These are phyloP conservation scores for Rauvolfia tetraphylla DNA, from an alignment of 257 asterid species.

Conservation along the genomic window DNA sequence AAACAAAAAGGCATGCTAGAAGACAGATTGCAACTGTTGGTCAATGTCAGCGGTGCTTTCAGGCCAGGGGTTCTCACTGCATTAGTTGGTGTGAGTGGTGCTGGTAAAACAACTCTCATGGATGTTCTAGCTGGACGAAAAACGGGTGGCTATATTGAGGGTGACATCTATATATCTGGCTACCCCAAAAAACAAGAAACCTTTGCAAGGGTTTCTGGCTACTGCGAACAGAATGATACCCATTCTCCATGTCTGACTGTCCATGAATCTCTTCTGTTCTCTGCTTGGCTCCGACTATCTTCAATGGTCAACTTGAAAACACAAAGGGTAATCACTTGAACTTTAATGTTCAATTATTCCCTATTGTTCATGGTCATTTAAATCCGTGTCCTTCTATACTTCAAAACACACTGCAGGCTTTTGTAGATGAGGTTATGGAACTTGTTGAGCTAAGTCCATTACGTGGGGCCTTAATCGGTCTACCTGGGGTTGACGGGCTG, in stretches of 20 bases:
- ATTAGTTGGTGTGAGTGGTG: slow-evolving; percentile 92
- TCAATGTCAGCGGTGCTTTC: slow-evolving; percentile 81
- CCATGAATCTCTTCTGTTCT: slow-evolving; percentile 76
- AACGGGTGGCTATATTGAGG: slow-evolving; percentile 86
- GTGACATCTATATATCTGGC: slow-evolving; percentile 68
- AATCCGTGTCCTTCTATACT: slow-evolving; percentile 7
- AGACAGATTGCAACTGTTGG: slow-evolving; percentile 66
- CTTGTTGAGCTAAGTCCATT: slow-evolving; percentile 85
- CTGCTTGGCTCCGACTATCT: slow-evolving; percentile 81
- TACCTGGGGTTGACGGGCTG: slow-evolving; percentile 88
- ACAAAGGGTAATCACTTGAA: slow-evolving; percentile 51
- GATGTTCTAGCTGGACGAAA: slow-evolving; percentile 95
- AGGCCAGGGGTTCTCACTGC: slow-evolving; percentile 97
- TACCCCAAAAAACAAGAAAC: slow-evolving; percentile 85
- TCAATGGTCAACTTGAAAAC: slow-evolving; percentile 60
- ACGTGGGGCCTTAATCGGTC: slow-evolving; percentile 80
- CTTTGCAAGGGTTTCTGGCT: slow-evolving; percentile 95
- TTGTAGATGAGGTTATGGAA: slow-evolving; percentile 90
- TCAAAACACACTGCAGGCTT: slow-evolving; percentile 50
- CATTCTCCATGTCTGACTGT: slow-evolving; percentile 92
- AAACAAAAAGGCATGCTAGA: slow-evolving; percentile 74
- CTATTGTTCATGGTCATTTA: not conserved
- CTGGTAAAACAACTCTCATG: slow-evolving; percentile 96
- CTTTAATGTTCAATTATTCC: not conserved
- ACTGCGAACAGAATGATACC: slow-evolving; percentile 89